Conservation (phyloP, 192 early-diverging fungal species). For the Podila epicladia region DNA sequence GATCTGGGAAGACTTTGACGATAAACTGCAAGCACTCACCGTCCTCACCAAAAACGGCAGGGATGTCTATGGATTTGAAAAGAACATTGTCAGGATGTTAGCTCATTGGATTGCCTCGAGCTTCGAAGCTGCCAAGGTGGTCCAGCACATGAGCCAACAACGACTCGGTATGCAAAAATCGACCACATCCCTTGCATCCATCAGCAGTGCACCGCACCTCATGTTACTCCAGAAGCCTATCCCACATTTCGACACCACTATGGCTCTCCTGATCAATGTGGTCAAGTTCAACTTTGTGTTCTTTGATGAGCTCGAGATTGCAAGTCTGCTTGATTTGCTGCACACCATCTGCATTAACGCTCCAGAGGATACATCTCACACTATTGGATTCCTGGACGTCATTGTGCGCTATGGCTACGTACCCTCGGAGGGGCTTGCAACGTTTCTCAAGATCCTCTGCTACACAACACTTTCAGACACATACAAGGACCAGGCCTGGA, state of each 20-base stretch:
- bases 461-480: constrained; percentile 43
- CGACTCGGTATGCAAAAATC: constrained; percentile 50
- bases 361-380: constrained; percentile 51
- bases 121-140: constrained; percentile 48
- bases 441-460: constrained; percentile 64
- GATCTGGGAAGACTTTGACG: constrained; percentile 61
- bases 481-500: constrained; percentile 57
- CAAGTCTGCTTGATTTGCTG: constrained; percentile 56
- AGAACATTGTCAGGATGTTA: constrained; percentile 61
- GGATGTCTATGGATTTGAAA: constrained; percentile 68
- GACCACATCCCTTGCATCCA: constrained; percentile 34
- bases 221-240: constrained; percentile 47
- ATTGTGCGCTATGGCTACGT: constrained; percentile 66
- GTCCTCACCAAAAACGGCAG: constrained; percentile 64
- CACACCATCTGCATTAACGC: constrained; percentile 57
- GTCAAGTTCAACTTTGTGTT: constrained; percentile 67
- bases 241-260: constrained; percentile 57
- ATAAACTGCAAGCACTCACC: constrained; percentile 58
- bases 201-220: constrained; percentile 42
- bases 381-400: constrained; percentile 63
- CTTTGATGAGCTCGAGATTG: constrained; percentile 64
- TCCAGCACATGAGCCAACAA: constrained; percentile 47
- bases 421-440: constrained; percentile 53
- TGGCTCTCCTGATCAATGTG: constrained; percentile 57
- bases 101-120: constrained; percentile 60